A percentile compares a stretch with the other conserved stretches of the same genome.
These are phyloP conservation scores for Boletus subcaerulescens DNA, from an alignment of 768 basidiomycete species.

Conservation along the genomic window DNA sequence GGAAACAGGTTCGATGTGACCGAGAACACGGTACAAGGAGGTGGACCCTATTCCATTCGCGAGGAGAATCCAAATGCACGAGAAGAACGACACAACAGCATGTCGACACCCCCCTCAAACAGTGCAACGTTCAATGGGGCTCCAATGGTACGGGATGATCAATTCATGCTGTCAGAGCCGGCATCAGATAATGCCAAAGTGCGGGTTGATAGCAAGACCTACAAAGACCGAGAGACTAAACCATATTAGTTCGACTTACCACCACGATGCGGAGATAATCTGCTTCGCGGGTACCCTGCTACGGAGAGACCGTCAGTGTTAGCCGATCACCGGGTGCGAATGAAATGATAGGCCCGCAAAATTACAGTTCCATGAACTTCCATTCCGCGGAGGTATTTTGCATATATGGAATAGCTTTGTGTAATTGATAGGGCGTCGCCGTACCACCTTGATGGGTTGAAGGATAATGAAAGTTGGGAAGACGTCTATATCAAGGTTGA, in stretches of 20 bases:
- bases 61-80: background rate
- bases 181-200: background rate
- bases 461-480: background rate
- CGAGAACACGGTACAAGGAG: background rate
- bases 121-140: background rate
- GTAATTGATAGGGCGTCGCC: background rate
- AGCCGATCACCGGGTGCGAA: slow-evolving; percentile 9
- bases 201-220: background rate
- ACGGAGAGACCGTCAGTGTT: background rate
- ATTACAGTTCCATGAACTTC: slow-evolving; percentile 15
- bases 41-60: background rate
- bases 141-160: background rate
- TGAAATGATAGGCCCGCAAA: slow-evolving; percentile 17
- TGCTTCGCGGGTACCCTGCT: slow-evolving; percentile 14
- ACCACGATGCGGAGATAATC: slow-evolving; percentile 22
- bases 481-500: slow-evolving; percentile 9
- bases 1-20: background rate
- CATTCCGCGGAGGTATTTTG: slow-evolving; percentile 18
- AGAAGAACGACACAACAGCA: background rate
- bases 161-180: background rate
- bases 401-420: background rate
- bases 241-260: slow-evolving; percentile 5
- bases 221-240: slow-evolving; percentile 8
- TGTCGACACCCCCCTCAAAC: background rate
- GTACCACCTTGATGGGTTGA: background rate